phyloP scores from a whole-genome alignment of 495 filamentous ascomycete genomes.

The Penicillium angulare region DNA sequence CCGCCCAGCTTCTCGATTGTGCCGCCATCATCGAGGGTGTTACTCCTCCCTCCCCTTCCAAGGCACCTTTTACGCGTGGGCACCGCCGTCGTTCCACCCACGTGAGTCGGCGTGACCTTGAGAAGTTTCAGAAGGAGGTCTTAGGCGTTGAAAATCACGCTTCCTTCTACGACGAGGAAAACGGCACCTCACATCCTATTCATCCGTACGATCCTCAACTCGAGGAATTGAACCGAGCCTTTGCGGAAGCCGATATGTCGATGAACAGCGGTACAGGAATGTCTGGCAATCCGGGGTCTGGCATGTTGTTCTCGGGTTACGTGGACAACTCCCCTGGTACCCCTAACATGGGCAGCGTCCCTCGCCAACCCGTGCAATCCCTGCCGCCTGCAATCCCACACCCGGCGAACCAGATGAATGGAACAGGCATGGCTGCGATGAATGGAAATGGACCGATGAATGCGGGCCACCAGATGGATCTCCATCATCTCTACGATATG shows the following conservation, averaged over 20 bases:
- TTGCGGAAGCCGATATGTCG: conserved; percentile 34
- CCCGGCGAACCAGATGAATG: conserved; percentile 49
- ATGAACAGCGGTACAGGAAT: conserved; percentile 36
- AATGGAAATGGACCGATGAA: conserved; percentile 61
- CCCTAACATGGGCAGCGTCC: conserved; percentile 36
- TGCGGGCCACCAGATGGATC: conserved; percentile 82
- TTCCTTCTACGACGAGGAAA: conserved; percentile 35
- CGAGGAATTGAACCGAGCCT: conserved; percentile 38
- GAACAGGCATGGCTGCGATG: conserved; percentile 56
- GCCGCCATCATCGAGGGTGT: conserved; percentile 41
- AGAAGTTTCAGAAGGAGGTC: conserved; percentile 44
- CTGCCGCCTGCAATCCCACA: conserved; percentile 36
- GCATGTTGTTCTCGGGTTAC: conserved; percentile 36
- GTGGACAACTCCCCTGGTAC: conserved; percentile 28
- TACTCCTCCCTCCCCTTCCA: conserved; percentile 33
- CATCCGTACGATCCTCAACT: conserved; percentile 36
- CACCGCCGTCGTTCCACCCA: conserved; percentile 49
- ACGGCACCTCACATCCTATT: conserved; percentile 19
- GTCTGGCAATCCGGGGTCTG: conserved; percentile 28
- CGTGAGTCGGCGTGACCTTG: conserved; percentile 45
- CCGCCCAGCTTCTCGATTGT: conserved; percentile 7
- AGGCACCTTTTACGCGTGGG: conserved; percentile 43
- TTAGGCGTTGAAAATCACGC: conserved; percentile 36
- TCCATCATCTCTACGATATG: conserved; percentile 81
- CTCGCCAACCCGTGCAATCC: conserved; percentile 37